Base-by-base conservation (phyloP, 192 early-diverging fungal species). In the Coemansia sp. region DNA sequence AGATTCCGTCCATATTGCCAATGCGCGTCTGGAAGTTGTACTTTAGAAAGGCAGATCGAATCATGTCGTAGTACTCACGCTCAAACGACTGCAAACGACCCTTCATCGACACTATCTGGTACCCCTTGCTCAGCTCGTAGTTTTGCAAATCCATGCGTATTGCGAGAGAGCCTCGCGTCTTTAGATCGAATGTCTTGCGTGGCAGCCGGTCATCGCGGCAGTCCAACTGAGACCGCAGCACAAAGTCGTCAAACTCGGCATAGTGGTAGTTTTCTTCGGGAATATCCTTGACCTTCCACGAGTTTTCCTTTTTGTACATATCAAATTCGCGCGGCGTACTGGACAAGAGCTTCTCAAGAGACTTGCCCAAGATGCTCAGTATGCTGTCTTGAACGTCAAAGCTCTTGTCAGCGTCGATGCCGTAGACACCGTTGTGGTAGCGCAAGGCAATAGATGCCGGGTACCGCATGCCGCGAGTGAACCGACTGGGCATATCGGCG, bases 1-100 rank as follows among this genome's bases (percentile, higher is more conserved):
- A 90, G 3, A 97, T 89, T 1, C 96, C 96, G 69, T 96, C 95
- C 96, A 98, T 98, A 62, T 90, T 87, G 3, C 96, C 96, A 45
- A 98, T 95, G 5, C 94, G 89, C 2, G 86, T 92, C 80, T 98
- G 96, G 55, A 96, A 89, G 75, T 90, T 95, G 78, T 76, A 80
- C 74, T 96, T 98, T 43, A 98, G 76, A 67, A 95, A 92, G 4
- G 93, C 91, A 0, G 91, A 89, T n/a, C 94, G 89, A 30, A 93
- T 84, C 93, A 96, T 94, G 75, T 96, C 96, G 70, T 92, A 93
- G 71, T 94, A 92, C 80, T 98, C 96, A 47, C 94, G 85, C 75
- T 98, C 96, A 77, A 92, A 98, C 3, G 90, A 92, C 66, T 91
- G 82, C 35, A 88, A 56, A 11, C 88, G 74, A 1, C 96, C 96